Evolutionary conservation across 2,329 filamentous ascomycete species (phyloP).

Genomic region (Venturia effusa): DNA sequence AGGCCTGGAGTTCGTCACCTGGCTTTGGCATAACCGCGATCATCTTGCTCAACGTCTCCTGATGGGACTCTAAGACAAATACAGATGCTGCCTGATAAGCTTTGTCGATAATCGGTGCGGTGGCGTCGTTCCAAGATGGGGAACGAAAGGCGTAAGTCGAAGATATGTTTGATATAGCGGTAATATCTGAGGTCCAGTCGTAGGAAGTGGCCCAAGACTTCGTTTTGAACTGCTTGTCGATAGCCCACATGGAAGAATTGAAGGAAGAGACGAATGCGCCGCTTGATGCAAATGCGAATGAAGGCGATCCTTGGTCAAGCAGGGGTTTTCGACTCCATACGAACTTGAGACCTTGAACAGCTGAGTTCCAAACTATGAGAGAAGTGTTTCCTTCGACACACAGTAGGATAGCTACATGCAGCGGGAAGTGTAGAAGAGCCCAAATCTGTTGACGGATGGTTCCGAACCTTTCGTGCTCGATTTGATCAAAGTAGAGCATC

Average conservation of each 20-base stretch:
- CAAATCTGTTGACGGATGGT: slow-evolving; percentile 24
- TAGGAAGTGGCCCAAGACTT: slow-evolving; percentile 17
- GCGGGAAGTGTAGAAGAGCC: slow-evolving; percentile 22
- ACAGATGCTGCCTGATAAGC: slow-evolving; percentile 18
- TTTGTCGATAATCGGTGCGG: slow-evolving; percentile 13
- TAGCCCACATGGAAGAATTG: slow-evolving; percentile 16
- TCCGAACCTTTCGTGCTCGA: slow-evolving; percentile 22
- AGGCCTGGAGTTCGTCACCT: slow-evolving; percentile 12
- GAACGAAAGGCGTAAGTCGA: slow-evolving; percentile 12
- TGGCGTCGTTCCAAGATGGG: slow-evolving; percentile 17
- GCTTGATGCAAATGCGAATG: slow-evolving; percentile 14
- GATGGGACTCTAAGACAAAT: slow-evolving; percentile 19
- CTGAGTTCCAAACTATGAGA: slow-evolving; percentile 14
- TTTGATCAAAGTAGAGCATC: slow-evolving; percentile 25
- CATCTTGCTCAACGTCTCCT: slow-evolving; percentile 18
- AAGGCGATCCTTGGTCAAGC: slow-evolving; percentile 14
- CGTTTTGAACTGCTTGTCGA: slow-evolving; percentile 16
- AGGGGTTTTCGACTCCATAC: slow-evolving; percentile 16
- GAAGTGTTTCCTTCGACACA: slow-evolving; percentile 19
- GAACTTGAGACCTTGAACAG: slow-evolving; percentile 17
- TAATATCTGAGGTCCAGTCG: slow-evolving; percentile 18
- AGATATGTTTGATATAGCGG: slow-evolving; percentile 17
- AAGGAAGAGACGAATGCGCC: slow-evolving; percentile 13
- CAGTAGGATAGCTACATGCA: slow-evolving; percentile 21
- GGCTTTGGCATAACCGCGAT: slow-evolving; percentile 15